Evolutionary conservation across 169 alveolate genomes (phyloP), one percentile per base, ranked within the genome.

Genomic region (Plasmodium vivax): DNA sequence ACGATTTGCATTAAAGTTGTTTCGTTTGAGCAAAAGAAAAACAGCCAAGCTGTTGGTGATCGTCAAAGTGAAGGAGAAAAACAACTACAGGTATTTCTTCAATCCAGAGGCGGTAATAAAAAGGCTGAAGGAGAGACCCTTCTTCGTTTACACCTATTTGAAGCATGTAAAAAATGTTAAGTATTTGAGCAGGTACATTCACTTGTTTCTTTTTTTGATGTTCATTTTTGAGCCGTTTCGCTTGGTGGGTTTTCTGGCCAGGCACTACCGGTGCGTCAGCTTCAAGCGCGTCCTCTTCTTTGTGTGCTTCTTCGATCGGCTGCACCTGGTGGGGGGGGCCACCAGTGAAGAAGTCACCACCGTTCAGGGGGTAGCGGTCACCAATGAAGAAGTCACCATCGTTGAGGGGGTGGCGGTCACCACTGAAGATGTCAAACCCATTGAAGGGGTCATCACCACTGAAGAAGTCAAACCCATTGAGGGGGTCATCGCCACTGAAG

Each of bases 111-210:
- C 27, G 16, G 77, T 88, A 23, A 80, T 88, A 27, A 77, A 43
- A 45, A 88, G 82, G 82, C 62, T 88, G 80, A 88, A 88, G 82
- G 82, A 88, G 51, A 80, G 72, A n/a, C 94, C 94, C 12, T 88
- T 38, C 54, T 88, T 58, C 36, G 19, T 88, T n/a, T 88, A 88
- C 74, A 56, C 58, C 32, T 88, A 79, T 88, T 79, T 88, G 75
- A 88, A 79, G 56, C 47, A 80, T 12, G 51, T 88, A 43, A 56
- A 58, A 88, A 54, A 88, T 88, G 30, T 32, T 6, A 43, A 88
- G 32, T 80, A 80, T 79, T 0, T 80, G 36, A 88, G 51, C 12
- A 45, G 30, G 47, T 80, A 88, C 74, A 36, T 74, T 8, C 51
- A 80, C 73, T 45, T 88, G 73, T 43, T 88, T 3, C 19, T 88